A percentile compares a stretch with the other conserved stretches of the same genome.
Conservation (phyloP, 306 rosid genomes). For the Hippophae tibetana region DNA sequence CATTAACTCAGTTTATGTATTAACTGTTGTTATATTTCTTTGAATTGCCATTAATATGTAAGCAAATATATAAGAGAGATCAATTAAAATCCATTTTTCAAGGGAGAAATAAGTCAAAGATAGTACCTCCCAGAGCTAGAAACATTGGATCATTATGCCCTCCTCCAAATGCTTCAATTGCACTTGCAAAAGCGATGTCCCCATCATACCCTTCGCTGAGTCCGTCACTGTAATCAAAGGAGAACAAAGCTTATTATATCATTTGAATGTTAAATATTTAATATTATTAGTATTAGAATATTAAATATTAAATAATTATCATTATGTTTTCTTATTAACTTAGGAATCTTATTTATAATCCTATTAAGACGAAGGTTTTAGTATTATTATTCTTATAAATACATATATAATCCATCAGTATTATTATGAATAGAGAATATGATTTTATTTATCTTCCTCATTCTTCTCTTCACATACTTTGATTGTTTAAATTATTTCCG, state of each 20-base stretch:
- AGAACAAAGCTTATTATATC: conserved; percentile 15
- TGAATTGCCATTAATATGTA: background rate
- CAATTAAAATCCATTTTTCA: conserved; percentile 8
- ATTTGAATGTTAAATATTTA: too few relatives aligned
- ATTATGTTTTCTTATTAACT: too few relatives aligned
- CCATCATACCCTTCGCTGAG: conserved; percentile 95
- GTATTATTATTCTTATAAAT: too few relatives aligned
- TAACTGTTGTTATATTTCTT: background rate
- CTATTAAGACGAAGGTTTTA: too few relatives aligned
- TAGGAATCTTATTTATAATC: too few relatives aligned
- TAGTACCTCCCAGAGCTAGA: conserved; percentile 80
- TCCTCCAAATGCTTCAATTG: conserved; percentile 86
- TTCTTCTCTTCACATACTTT: too few relatives aligned
- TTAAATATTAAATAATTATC: too few relatives aligned
- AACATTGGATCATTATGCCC: conserved; percentile 85
- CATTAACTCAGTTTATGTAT: background rate
- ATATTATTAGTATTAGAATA: too few relatives aligned
- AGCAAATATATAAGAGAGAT: conserved; percentile 5
- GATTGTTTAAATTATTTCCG: too few relatives aligned
- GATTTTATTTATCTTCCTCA: too few relatives aligned
- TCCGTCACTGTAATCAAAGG: conserved; percentile 60
- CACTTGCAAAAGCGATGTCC: conserved; percentile 90
- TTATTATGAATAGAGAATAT: too few relatives aligned
- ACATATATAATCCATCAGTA: too few relatives aligned
- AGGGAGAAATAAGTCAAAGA: conserved; percentile 4